Conservation (phyloP, 768 basidiomycete species). For the Mycena galericulata region DNA sequence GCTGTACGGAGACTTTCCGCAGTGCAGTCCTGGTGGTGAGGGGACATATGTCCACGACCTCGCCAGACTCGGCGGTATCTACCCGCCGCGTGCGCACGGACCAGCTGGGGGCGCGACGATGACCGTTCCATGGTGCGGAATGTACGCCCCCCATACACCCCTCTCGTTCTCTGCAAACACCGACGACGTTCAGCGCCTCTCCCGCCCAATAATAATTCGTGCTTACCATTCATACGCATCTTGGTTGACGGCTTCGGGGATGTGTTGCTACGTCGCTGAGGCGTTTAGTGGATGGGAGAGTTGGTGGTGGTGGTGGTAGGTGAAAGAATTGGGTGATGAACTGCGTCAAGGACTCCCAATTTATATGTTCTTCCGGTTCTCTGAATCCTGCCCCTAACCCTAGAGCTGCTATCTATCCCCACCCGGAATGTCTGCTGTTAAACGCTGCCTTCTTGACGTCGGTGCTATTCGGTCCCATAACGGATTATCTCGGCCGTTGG, state of each 20-base stretch:
- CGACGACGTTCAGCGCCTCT: background rate
- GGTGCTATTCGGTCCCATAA: no score
- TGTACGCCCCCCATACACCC: background rate
- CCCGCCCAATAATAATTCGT: background rate
- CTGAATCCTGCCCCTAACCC: no score
- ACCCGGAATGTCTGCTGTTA: no score
- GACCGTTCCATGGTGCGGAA: background rate
- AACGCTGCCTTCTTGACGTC: no score
- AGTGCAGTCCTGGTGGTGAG: background rate
- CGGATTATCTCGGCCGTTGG: no score
- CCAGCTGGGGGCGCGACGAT: background rate
- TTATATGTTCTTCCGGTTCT: no score
- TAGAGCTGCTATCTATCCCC: no score
- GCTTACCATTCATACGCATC: background rate
- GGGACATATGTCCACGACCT: background rate
- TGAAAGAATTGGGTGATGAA: background rate
- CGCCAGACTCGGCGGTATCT: background rate
- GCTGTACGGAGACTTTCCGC: background rate
- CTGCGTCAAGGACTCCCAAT: no score
- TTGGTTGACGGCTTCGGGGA: background rate
- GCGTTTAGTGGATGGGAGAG: background rate
- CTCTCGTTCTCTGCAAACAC: background rate
- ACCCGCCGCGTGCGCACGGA: conserved; percentile 2
- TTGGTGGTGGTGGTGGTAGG: background rate
- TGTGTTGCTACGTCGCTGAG: background rate